These are phyloP conservation scores for Sporothrix protearum DNA, from an alignment of 2,329 filamentous ascomycete genomes.

Conservation along the genomic window DNA sequence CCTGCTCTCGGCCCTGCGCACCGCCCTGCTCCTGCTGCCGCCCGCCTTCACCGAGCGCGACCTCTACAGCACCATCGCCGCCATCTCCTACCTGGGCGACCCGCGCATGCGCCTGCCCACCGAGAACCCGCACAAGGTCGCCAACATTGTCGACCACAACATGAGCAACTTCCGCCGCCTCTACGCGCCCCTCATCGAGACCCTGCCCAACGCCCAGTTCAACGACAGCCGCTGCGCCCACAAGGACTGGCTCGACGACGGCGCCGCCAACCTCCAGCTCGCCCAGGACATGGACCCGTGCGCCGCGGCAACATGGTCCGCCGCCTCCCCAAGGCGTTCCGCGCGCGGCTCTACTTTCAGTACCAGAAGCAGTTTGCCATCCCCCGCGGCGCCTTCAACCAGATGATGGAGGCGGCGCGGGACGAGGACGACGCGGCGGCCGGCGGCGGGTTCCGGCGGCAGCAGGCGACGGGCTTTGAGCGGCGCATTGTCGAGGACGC, in stretches of 20 bases:
- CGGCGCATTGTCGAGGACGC: slow-evolving; percentile 72
- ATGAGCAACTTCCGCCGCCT: slow-evolving; percentile 86
- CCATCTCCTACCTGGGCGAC: slow-evolving; percentile 91
- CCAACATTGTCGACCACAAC: slow-evolving; percentile 91
- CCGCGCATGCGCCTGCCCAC: slow-evolving; percentile 90
- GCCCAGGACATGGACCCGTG: slow-evolving; percentile 89
- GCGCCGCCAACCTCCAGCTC: slow-evolving; percentile 63
- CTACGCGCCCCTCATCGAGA: slow-evolving; percentile 84
- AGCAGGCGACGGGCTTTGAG: slow-evolving; percentile 82
- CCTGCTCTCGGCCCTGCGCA: slow-evolving; percentile 83
- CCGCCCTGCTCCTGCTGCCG: slow-evolving; percentile 81
- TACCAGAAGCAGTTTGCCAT: slow-evolving; percentile 91
- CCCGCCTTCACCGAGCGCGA: slow-evolving; percentile 80
- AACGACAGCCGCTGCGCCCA: slow-evolving; percentile 58
- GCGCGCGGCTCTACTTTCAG: slow-evolving; percentile 86
- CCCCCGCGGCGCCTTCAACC: slow-evolving; percentile 75
- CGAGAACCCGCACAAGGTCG: slow-evolving; percentile 87
- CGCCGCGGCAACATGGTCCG: slow-evolving; percentile 96
- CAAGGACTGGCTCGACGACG: slow-evolving; percentile 61
- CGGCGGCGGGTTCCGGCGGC: slow-evolving; percentile 59
- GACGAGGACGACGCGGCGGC: slow-evolving; percentile 60
- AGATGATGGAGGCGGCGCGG: slow-evolving; percentile 73
- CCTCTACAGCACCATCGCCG: slow-evolving; percentile 85
- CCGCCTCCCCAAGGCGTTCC: slow-evolving; percentile 79
- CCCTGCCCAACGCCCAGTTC: slow-evolving; percentile 83